phyloP scores from a whole-genome alignment of 2,329 filamentous ascomycete genomes.

The Dothideomycetes sp. region DNA sequence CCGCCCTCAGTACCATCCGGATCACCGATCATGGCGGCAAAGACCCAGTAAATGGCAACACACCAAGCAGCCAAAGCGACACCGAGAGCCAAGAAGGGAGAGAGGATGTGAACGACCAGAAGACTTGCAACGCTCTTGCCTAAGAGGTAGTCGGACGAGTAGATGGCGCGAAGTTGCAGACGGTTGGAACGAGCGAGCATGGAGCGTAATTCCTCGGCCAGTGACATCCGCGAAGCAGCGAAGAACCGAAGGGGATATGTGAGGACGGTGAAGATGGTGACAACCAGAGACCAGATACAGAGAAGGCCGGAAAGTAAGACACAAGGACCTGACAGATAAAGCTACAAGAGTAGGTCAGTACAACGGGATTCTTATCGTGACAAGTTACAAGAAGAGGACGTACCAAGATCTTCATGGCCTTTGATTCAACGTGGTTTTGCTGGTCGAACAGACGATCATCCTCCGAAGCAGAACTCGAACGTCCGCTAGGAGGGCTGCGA shows the following conservation, averaged over 20 bases:
- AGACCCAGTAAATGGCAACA: slow-evolving; percentile 53
- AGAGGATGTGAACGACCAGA: slow-evolving; percentile 45
- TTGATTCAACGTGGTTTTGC: slow-evolving; percentile 33
- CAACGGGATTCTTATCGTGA: too few relatives aligned
- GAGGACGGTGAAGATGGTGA: slow-evolving; percentile 42
- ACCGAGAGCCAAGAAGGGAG: slow-evolving; percentile 48
- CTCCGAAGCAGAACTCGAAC: slow-evolving; percentile 17
- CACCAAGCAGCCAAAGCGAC: slow-evolving; percentile 51
- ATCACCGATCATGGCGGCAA: slow-evolving; percentile 52
- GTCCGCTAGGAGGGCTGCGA: neutral
- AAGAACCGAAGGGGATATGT: slow-evolving; percentile 46
- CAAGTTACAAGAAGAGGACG: slow-evolving; percentile 17
- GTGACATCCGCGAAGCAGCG: slow-evolving; percentile 31
- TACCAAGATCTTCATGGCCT: slow-evolving; percentile 37
- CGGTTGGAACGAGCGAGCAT: slow-evolving; percentile 46
- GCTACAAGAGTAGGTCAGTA: slow-evolving; percentile 22
- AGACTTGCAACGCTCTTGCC: slow-evolving; percentile 36
- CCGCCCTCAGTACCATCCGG: slow-evolving; percentile 48
- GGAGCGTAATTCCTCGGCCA: slow-evolving; percentile 44
- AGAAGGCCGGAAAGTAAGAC: slow-evolving; percentile 46
- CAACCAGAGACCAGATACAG: slow-evolving; percentile 45
- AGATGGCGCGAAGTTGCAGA: slow-evolving; percentile 41
- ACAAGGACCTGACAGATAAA: slow-evolving; percentile 46
- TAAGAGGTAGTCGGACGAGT: slow-evolving; percentile 33
- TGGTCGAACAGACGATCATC: slow-evolving; percentile 29